Evolutionary conservation across 179 eudicot genomes (phyloP).

Genomic region (Nepenthes alata): DNA sequence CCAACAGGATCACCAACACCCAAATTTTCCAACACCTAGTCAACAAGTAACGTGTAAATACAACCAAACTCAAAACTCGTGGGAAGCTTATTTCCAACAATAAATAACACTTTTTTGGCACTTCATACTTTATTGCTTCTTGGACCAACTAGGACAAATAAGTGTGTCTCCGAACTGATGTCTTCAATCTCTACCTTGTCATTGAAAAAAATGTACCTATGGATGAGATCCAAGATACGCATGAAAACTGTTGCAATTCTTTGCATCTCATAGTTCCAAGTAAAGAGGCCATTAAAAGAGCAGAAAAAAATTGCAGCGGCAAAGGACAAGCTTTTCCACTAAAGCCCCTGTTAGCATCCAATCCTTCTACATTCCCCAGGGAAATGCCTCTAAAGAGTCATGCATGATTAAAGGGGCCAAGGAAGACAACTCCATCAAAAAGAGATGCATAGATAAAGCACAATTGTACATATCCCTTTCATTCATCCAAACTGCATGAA

Average conservation of each 20-base stretch:
- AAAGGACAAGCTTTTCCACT: no score
- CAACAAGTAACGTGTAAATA: constrained; percentile 4
- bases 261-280: neutral
- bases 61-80: neutral
- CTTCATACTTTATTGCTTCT: constrained; percentile 39
- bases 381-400: no score
- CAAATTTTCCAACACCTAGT: constrained; percentile 36
- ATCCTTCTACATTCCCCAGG: no score
- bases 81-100: neutral
- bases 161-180: constrained; percentile 38
- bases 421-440: no score
- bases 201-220: constrained; percentile 56
- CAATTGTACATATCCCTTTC: no score
- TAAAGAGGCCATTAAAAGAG: no score
- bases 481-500: no score
- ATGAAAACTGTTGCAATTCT: neutral
- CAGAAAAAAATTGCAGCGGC: no score
- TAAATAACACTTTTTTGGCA: neutral
- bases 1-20: constrained; percentile 48
- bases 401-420: neutral
- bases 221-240: constrained; percentile 7
- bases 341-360: no score
- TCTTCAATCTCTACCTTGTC: constrained; percentile 69
- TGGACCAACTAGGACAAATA: constrained; percentile 54
- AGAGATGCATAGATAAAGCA: no score